Percentiles rank a stretch among this genome's conserved stretches.
phyloP scores from a whole-genome alignment of 2,329 filamentous ascomycete genomes.

The Cercospora sp. region DNA sequence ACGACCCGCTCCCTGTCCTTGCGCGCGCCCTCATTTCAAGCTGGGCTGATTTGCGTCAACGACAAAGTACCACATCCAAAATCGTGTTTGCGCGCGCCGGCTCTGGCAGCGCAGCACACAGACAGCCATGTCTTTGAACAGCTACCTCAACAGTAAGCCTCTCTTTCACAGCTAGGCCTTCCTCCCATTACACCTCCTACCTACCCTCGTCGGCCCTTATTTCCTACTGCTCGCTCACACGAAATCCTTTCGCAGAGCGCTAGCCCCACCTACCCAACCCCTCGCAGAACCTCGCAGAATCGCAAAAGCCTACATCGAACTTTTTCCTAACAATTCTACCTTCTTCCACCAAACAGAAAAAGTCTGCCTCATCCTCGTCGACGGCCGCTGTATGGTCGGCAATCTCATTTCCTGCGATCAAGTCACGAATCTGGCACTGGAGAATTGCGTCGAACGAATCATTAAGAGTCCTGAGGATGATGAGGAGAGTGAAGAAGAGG shows the following conservation, averaged over 20 bases:
- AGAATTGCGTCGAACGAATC: conserved; percentile 81
- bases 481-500: conserved; percentile 75
- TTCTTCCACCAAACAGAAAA: conserved; percentile 62
- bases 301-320: background rate
- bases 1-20: background rate
- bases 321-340: background rate
- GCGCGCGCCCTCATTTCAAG: conserved; percentile 3
- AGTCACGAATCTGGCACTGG: conserved; percentile 87
- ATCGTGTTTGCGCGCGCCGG: background rate
- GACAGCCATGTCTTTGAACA: conserved; percentile 25
- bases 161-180: too few relatives aligned
- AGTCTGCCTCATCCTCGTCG: conserved; percentile 86
- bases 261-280: background rate
- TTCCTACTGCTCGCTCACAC: background rate
- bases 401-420: conserved; percentile 84
- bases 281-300: background rate
- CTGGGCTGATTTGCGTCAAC: background rate
- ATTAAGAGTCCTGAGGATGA: conserved; percentile 82
- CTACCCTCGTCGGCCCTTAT: background rate
- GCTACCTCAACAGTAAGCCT: conserved; percentile 31
- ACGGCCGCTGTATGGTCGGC: conserved; percentile 76
- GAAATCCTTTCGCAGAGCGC: conserved; percentile 18
- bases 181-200: background rate
- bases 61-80: background rate
- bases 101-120: background rate